A percentile compares a stretch with the other conserved stretches of the same genome.
Evolutionary conservation across 495 filamentous ascomycete species (phyloP).

Genomic region (Penicillium cataractarum): DNA sequence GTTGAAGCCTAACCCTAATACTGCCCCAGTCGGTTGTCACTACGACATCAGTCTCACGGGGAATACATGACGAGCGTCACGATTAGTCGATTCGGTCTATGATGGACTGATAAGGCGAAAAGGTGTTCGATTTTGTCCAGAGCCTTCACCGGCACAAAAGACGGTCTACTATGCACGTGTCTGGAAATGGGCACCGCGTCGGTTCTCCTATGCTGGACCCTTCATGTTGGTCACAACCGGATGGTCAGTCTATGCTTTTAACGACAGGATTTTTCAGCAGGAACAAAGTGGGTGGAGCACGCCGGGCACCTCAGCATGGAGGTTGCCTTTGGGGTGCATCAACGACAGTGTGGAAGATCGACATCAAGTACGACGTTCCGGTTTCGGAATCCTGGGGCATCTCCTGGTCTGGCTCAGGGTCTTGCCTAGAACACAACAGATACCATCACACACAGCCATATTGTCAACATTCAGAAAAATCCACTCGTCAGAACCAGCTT

Average conservation of each 20-base stretch:
- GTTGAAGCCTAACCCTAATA: constrained; percentile 50
- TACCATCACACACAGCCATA: constrained; percentile 45
- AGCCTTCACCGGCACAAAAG: constrained; percentile 41
- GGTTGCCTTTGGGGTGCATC: constrained; percentile 35
- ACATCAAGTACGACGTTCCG: constrained; percentile 19
- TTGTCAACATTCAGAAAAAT: constrained; percentile 32
- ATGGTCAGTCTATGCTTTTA: constrained; percentile 39
- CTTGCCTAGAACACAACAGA: constrained; percentile 44
- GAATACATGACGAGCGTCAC: constrained; percentile 39
- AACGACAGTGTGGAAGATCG: constrained; percentile 24
- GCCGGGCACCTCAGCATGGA: constrained; percentile 35
- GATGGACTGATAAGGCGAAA: constrained; percentile 38
- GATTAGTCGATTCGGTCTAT: constrained; percentile 37
- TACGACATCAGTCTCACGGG: constrained; percentile 42
- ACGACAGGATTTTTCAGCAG: constrained; percentile 25
- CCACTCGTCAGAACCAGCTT: constrained; percentile 57
- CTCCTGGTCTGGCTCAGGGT: constrained; percentile 28
- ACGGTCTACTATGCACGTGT: constrained; percentile 49
- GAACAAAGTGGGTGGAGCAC: constrained; percentile 43
- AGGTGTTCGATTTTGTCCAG: constrained; percentile 42
- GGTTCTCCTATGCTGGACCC: constrained; percentile 49
- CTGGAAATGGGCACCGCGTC: constrained; percentile 46
- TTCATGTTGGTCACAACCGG: constrained; percentile 45
- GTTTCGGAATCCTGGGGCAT: constrained; percentile 30
- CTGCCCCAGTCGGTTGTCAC: constrained; percentile 36